Evolutionary conservation across 768 basidiomycete genomes (phyloP), one percentile per base, ranked within the genome.

Genomic region (Hortiboletus campestris): DNA sequence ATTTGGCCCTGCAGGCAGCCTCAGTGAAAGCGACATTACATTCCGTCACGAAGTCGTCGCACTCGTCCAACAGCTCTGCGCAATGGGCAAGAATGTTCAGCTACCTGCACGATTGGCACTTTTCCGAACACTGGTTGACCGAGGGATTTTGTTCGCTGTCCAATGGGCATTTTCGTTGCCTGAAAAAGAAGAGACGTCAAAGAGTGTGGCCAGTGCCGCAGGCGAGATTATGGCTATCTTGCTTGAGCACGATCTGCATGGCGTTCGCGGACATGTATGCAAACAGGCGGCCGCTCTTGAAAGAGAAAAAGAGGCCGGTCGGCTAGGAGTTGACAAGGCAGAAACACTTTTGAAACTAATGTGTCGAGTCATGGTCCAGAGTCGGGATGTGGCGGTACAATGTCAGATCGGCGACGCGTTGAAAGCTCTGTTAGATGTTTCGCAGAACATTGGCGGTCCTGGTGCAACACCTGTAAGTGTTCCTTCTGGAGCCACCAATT

Each of bases 31-130:
- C 20, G 85, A 85, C 35, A 72, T 83, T 49, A 71, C 67, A 31
- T 78, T 83, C 35, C 83, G 86, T 58, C 82, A 84, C 34, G 89
- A 95, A 63, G 89, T 94, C 28, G 82, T 98, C 45, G 74, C 88
- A 42, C 86, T 99, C 59, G 78, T 99, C 44, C 94, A 97, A 64
- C 94, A 98, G 61, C 82, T 98, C 10, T 91, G 91, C 65, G 80
- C 87, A 53, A 95, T 99, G 91, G 94, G 91, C 56, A 99, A 98
- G 80, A 94, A 94, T 67, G 88, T 98, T 10, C 96, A 98, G 68
- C 79, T 97, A 17, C 87, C 89, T 16, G 82, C 88, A 16, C 89
- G 97, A 36, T 79, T 95, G 69, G 76, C 83, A 3, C 82, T 98
- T 11, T 98, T 96, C 75, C 86, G 93, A 46, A 80, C 85, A 9